Evolutionary conservation across 1,139 yeast genomes (phyloP).

Genomic region (Meyerozyma smithsonii): DNA sequence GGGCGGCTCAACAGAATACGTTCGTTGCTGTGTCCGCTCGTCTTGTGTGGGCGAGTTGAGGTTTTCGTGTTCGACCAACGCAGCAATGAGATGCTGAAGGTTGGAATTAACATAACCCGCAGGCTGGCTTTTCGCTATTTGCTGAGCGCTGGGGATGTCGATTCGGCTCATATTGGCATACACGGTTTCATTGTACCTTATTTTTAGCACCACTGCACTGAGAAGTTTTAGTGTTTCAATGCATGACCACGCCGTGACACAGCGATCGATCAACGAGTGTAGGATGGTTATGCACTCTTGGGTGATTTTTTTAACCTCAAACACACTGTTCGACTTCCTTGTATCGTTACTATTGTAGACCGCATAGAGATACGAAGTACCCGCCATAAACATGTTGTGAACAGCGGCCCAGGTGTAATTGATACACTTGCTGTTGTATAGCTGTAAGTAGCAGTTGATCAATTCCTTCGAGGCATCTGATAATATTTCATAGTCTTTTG

Average conservation of each 20-base stretch:
- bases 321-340: constrained; percentile 40
- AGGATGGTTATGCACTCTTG: constrained; percentile 58
- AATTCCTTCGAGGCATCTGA: constrained; percentile 63
- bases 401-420: constrained; percentile 95
- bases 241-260: constrained; percentile 77
- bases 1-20: neutral
- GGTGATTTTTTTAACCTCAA: constrained; percentile 52
- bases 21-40: neutral
- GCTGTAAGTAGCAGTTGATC: constrained; percentile 55
- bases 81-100: constrained; percentile 24
- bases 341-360: constrained; percentile 62
- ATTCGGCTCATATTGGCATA: constrained; percentile 17
- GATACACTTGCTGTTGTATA: constrained; percentile 52
- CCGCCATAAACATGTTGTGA: constrained; percentile 84
- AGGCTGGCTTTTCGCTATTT: constrained; percentile 23
- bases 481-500: constrained; percentile 52
- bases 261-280: constrained; percentile 57
- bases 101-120: constrained; percentile 36
- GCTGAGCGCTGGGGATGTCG: constrained; percentile 13
- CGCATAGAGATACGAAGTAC: constrained; percentile 75
- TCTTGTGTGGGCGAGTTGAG: neutral
- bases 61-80: neutral
- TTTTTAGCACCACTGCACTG: constrained; percentile 64
- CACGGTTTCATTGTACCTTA: constrained; percentile 48
- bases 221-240: constrained; percentile 67